A percentile compares a stretch with the other conserved stretches of the same genome.
Conservation (phyloP, 2,329 filamentous ascomycete genomes). For the Colletotrichum sp. region DNA sequence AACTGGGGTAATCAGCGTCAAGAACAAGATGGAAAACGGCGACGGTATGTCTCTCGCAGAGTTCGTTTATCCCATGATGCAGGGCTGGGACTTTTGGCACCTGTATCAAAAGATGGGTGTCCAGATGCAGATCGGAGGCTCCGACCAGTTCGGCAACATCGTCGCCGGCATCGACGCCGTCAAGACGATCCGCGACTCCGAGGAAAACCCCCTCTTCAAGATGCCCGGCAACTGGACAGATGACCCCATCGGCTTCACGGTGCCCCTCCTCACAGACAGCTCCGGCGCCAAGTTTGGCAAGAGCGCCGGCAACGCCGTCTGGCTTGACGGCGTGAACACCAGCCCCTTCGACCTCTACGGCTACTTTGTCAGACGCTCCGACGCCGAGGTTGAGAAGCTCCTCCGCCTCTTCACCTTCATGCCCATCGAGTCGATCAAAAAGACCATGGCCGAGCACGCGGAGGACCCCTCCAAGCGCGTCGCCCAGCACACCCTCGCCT, state of each 20-base stretch:
- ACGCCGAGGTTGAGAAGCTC: conserved; percentile 80
- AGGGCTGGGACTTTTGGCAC: conserved; percentile 97
- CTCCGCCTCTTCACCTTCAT: conserved; percentile 92
- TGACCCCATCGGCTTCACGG: conserved; percentile 84
- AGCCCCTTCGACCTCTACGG: conserved; percentile 86
- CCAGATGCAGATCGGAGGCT: conserved; percentile 90
- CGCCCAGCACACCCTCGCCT: conserved; percentile 84
- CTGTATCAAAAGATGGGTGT: conserved; percentile 72
- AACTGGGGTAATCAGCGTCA: conserved; percentile 55
- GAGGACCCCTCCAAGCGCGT: conserved; percentile 72
- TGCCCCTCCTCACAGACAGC: conserved; percentile 85
- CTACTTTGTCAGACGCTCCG: conserved; percentile 85
- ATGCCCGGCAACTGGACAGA: conserved; percentile 49
- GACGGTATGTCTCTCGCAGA: conserved; percentile 95
- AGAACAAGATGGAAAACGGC: conserved; percentile 80
- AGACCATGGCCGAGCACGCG: conserved; percentile 71
- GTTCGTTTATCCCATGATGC: conserved; percentile 90
- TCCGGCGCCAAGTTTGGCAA: conserved; percentile 94
- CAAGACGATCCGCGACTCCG: conserved; percentile 70
- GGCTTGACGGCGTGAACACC: conserved; percentile 86
- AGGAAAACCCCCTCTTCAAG: conserved; percentile 48
- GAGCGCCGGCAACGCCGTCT: conserved; percentile 90
- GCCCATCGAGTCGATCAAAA: conserved; percentile 70
- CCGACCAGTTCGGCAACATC: conserved; percentile 97
- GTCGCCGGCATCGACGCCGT: conserved; percentile 86